Conservation (phyloP, 2,329 filamentous ascomycete genomes). For the Diaporthe sp. region DNA sequence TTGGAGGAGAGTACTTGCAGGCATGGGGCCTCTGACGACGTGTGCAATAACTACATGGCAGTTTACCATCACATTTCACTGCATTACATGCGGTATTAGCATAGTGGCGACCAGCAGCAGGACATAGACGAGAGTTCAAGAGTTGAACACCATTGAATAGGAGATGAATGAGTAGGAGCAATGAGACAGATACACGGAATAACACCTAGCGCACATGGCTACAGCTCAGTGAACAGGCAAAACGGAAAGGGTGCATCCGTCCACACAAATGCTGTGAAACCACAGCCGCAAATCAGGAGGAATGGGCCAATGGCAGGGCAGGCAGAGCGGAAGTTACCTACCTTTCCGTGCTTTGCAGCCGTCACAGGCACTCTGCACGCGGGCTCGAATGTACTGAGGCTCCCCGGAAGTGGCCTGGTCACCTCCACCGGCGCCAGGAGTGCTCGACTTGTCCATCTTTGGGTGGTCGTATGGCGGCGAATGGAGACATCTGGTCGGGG, state of each 20-base stretch:
- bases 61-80: constrained; percentile 66
- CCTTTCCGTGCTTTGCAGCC: constrained; percentile 67
- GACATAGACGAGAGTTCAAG: background rate
- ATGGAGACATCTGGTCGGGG: constrained; percentile 29
- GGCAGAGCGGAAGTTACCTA: constrained; percentile 33
- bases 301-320: constrained; percentile 42
- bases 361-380: constrained; percentile 68
- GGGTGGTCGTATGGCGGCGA: constrained; percentile 9
- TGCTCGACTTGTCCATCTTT: constrained; percentile 30
- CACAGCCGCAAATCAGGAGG: background rate
- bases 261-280: background rate
- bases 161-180: background rate
- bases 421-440: constrained; percentile 27
- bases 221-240: background rate
- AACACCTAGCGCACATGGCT: background rate
- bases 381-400: constrained; percentile 48
- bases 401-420: constrained; percentile 33
- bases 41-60: constrained; percentile 66
- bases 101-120: background rate
- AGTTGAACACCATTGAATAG: background rate
- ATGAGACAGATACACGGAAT: background rate
- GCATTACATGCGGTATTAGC: background rate
- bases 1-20: constrained; percentile 64
- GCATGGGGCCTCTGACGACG: constrained; percentile 57
- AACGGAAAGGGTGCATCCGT: background rate